Percentiles rank a stretch among this genome's conserved stretches.
phyloP scores from a whole-genome alignment of 169 alveolate species.

The Theileria annulata region DNA sequence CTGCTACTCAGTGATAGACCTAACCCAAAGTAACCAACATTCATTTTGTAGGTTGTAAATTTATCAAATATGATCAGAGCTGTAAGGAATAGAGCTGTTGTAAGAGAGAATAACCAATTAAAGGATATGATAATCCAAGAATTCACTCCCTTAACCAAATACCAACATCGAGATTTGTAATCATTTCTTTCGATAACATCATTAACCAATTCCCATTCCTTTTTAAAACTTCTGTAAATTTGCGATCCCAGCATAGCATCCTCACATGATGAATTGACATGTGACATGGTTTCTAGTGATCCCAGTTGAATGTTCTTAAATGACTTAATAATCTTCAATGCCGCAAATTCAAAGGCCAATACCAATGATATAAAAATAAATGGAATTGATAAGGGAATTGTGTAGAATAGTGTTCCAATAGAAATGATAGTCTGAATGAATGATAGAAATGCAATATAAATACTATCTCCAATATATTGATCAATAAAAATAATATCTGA shows the following conservation, averaged over 20 bases:
- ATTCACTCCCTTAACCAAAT: conserved; percentile 17
- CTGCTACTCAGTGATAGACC: conserved; percentile 3
- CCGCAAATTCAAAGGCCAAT: neutral
- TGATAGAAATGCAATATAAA: neutral
- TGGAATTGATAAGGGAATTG: conserved; percentile 26
- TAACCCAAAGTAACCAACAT: conserved; percentile 21
- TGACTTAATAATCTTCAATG: conserved; percentile 11
- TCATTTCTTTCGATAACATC: conserved; percentile 14
- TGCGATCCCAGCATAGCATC: conserved; percentile 43
- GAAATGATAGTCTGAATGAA: conserved; percentile 11
- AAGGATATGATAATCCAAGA: conserved; percentile 33
- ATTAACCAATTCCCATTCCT: conserved; percentile 19
- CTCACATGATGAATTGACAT: conserved; percentile 27
- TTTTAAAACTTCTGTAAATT: conserved; percentile 43
- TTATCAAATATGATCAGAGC: neutral
- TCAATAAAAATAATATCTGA: conserved; percentile 40
- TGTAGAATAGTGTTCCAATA: conserved; percentile 33
- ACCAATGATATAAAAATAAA: conserved; percentile 3
- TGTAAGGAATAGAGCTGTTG: conserved; percentile 4
- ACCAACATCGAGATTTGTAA: conserved; percentile 7
- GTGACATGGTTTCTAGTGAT: conserved; percentile 22
- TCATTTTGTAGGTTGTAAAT: neutral
- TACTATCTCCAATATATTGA: conserved; percentile 26
- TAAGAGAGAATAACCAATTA: neutral
- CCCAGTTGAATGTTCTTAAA: conserved; percentile 31